Conservation (phyloP, 768 basidiomycete genomes). For the Phaeotremella fagi region DNA sequence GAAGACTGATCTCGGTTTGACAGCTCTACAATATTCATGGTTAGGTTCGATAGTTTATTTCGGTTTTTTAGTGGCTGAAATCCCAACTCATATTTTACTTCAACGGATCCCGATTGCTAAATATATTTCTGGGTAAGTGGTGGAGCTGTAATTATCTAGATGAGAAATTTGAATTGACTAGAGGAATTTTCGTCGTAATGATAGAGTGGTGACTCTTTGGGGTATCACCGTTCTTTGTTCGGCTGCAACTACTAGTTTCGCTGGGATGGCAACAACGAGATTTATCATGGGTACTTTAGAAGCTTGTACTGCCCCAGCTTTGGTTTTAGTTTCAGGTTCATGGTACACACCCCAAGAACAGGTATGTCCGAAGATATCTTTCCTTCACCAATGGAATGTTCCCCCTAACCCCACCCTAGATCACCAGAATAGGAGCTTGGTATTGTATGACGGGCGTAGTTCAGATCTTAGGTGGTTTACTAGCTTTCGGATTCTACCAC, state of each 20-base stretch:
- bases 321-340: not conserved
- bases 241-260: constrained; percentile 4
- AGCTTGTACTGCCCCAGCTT: constrained; percentile 4
- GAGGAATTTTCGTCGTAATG: not conserved
- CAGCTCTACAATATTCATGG: constrained; percentile 13
- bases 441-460: not conserved
- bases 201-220: not conserved
- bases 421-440: not conserved
- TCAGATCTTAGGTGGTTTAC: constrained; percentile 4
- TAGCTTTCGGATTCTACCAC: constrained; percentile 10
- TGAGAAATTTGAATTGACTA: too few species aligned
- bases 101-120: not conserved
- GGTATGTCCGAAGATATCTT: constrained; percentile 4
- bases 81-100: constrained; percentile 2
- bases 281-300: constrained; percentile 14
- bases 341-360: constrained; percentile 15
- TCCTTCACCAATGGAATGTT: too few species aligned
- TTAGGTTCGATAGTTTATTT: constrained; percentile 21
- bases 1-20: constrained; percentile 5
- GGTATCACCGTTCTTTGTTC: constrained; percentile 5
- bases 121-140: not conserved
- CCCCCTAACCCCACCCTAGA: too few species aligned
- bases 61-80: constrained; percentile 8
- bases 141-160: too few species aligned
- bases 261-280: constrained; percentile 3